Percentiles rank a stretch among this genome's conserved stretches.
Conservation (phyloP, 2,329 filamentous ascomycete species). For the Neobulgaria alba region DNA sequence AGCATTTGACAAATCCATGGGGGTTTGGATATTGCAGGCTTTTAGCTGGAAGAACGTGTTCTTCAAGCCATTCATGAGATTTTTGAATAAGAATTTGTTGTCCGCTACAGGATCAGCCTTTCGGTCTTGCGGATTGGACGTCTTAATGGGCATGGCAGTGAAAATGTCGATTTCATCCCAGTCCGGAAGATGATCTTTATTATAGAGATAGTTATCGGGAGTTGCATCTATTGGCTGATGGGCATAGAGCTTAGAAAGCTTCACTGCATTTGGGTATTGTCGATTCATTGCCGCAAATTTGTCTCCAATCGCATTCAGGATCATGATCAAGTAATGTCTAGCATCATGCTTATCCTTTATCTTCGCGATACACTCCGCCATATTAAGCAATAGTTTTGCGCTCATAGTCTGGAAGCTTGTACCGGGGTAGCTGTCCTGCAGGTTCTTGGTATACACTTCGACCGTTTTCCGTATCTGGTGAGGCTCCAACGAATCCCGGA, state of each 20-base stretch:
- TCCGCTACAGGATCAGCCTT: conserved; percentile 86
- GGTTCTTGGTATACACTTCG: conserved; percentile 91
- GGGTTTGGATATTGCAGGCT: conserved; percentile 69
- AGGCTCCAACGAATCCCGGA: conserved; percentile 77
- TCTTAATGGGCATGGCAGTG: conserved; percentile 91
- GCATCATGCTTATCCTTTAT: conserved; percentile 90
- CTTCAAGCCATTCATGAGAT: conserved; percentile 89
- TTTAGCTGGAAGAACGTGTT: conserved; percentile 94
- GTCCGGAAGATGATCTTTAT: conserved; percentile 71
- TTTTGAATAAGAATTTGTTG: conserved; percentile 97
- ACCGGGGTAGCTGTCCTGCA: conserved; percentile 91
- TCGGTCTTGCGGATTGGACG: conserved; percentile 80
- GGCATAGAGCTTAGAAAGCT: conserved; percentile 71
- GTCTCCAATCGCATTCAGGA: conserved; percentile 93
- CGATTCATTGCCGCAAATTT: conserved; percentile 98
- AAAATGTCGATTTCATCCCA: conserved; percentile 99
- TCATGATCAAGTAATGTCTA: conserved; percentile 92
- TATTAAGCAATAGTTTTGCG: conserved; percentile 89
- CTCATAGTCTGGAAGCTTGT: conserved; percentile 99
- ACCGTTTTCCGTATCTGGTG: conserved; percentile 94
- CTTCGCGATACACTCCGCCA: conserved; percentile 96
- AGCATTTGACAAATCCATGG: conserved; percentile 68
- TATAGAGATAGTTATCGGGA: conserved; percentile 74
- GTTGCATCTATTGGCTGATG: conserved; percentile 55
- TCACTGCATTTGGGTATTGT: conserved; percentile 90